Evolutionary conservation across 345 rosid species (phyloP).

Genomic region (Citrus trifoliata): DNA sequence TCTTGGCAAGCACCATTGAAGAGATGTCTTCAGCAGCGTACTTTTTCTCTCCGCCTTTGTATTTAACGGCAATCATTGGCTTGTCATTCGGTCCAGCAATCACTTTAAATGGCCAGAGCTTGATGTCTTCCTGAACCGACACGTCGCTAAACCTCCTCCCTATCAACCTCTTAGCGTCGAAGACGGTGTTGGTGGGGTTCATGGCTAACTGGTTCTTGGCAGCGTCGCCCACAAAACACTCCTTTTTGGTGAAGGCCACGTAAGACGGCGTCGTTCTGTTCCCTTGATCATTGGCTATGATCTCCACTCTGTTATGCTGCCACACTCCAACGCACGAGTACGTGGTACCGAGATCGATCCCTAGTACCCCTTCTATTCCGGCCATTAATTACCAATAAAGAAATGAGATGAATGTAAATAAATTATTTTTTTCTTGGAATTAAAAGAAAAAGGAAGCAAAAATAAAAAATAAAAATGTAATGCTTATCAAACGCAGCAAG

Average conservation of each 20-base stretch:
- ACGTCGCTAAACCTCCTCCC: constrained; percentile 54
- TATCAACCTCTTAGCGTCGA: constrained; percentile 51
- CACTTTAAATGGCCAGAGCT: constrained; percentile 46
- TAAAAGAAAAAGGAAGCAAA: too few relatives aligned
- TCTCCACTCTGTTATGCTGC: constrained; percentile 53
- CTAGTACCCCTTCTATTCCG: constrained; percentile 42
- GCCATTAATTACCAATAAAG: constrained; percentile 18
- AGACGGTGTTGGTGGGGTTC: constrained; percentile 54
- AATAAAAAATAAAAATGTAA: too few relatives aligned
- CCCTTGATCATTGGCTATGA: constrained; percentile 51
- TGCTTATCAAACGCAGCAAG: too few relatives aligned
- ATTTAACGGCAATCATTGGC: too few relatives aligned
- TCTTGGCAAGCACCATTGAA: too few relatives aligned
- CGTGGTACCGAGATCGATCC: constrained; percentile 53
- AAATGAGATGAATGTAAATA: background rate
- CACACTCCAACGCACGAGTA: constrained; percentile 52
- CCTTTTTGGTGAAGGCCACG: constrained; percentile 43
- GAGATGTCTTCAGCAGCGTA: too few relatives aligned
- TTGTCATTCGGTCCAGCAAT: too few relatives aligned
- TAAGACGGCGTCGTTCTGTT: constrained; percentile 50
- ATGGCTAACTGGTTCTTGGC: constrained; percentile 52
- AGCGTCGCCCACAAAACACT: constrained; percentile 48
- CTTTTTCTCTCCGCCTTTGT: too few relatives aligned
- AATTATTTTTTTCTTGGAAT: too few relatives aligned
- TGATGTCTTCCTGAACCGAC: constrained; percentile 43